Conservation (phyloP, 23 red algal species). For the Gracilaria domingensis region DNA sequence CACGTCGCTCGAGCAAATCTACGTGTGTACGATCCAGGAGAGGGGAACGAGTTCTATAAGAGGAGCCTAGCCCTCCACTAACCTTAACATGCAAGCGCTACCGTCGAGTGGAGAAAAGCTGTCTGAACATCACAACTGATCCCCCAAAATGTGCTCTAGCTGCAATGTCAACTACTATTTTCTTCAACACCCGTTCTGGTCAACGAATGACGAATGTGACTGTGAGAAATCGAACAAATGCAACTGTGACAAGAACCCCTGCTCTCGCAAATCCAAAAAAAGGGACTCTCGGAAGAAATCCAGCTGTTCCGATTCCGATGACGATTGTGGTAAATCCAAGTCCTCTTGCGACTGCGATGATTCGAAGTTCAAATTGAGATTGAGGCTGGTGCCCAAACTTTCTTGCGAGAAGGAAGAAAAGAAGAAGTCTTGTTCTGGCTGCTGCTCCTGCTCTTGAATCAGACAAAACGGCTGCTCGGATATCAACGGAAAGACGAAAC, state of each 20-base stretch:
- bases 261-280: neutral
- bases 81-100: no score
- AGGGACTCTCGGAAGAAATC: neutral
- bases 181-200: neutral
- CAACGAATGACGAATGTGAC: neutral
- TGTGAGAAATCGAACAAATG: neutral
- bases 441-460: neutral
- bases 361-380: neutral
- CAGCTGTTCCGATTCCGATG: neutral
- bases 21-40: no score
- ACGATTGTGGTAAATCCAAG: neutral
- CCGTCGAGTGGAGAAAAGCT: no score
- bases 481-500: no score
- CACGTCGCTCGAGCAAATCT: no score
- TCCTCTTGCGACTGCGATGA: neutral
- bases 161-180: neutral
- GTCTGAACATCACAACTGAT: neutral
- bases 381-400: neutral
- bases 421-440: neutral
- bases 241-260: neutral
- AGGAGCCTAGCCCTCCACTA: no score
- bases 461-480: neutral
- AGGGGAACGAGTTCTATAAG: no score
- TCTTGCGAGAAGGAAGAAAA: neutral
- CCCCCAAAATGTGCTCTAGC: neutral